Conservation (phyloP, 306 rosid genomes). For the Boehmeria nivea region DNA sequence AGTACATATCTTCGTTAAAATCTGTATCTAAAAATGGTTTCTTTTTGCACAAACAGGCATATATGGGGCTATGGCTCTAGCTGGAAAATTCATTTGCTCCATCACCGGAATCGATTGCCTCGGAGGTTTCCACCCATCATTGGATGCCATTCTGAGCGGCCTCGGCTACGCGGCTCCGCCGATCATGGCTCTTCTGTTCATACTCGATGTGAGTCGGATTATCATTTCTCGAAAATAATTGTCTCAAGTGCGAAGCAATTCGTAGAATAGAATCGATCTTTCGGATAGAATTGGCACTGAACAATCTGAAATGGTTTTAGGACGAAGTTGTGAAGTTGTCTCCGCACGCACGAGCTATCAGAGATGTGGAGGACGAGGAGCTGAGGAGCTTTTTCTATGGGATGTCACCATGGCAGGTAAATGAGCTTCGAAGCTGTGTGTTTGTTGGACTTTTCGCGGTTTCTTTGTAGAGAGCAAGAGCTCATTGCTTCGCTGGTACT, state of each 20-base stretch:
- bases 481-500: slow-evolving; percentile 11
- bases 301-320: slow-evolving; percentile 30
- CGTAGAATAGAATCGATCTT: too few relatives aligned
- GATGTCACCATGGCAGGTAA: slow-evolving; percentile 97
- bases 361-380: slow-evolving; percentile 98
- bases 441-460: background rate
- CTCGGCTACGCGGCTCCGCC: slow-evolving; percentile 95
- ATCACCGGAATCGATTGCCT: slow-evolving; percentile 71
- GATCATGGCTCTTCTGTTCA: slow-evolving; percentile 89
- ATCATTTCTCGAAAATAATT: background rate
- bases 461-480: slow-evolving; percentile 18
- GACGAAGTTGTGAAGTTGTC: slow-evolving; percentile 95
- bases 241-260: too few relatives aligned
- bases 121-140: slow-evolving; percentile 78
- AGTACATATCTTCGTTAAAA: too few relatives aligned
- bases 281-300: background rate
- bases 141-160: slow-evolving; percentile 78
- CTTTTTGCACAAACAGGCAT: slow-evolving; percentile 46
- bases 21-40: too few relatives aligned
- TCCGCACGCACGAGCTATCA: slow-evolving; percentile 93
- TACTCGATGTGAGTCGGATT: slow-evolving; percentile 69
- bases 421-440: slow-evolving; percentile 11
- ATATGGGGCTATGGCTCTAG: slow-evolving; percentile 92
- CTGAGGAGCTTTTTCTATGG: slow-evolving; percentile 93
- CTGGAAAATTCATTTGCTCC: slow-evolving; percentile 83